These are phyloP conservation scores for Gonapodya prolifera DNA, from an alignment of 192 early-diverging fungal species.

Conservation along the genomic window DNA sequence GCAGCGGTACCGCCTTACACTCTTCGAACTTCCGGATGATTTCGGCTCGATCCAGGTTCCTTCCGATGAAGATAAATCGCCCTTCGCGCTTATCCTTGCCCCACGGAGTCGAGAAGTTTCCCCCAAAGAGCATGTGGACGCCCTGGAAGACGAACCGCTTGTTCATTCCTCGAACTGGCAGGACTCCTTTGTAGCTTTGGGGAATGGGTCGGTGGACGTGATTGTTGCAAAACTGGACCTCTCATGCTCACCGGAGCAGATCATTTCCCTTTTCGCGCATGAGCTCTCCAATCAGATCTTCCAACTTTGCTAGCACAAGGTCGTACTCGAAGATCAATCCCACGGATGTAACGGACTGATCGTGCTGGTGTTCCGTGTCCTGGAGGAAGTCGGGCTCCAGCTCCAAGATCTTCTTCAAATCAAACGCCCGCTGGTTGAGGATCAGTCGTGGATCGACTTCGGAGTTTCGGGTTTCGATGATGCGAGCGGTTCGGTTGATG, in stretches of 20 bases:
- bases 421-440: neutral
- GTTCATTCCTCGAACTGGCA: neutral
- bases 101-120: neutral
- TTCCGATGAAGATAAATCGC: neutral
- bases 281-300: neutral
- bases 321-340: neutral
- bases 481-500: neutral
- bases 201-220: too few relatives aligned
- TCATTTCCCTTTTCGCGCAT: neutral
- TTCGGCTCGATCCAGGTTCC: neutral
- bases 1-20: too few relatives aligned
- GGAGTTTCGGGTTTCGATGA: neutral
- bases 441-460: neutral
- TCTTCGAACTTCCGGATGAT: neutral
- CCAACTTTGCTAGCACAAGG: neutral
- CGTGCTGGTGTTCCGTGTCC: neutral
- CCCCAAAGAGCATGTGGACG: neutral
- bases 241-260: too few relatives aligned
- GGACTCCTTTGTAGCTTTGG: neutral
- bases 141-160: neutral
- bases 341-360: constrained; percentile 1
- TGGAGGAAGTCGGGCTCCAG: neutral
- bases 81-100: neutral
- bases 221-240: too few relatives aligned
- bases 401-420: neutral